Base-by-base conservation (phyloP, 2,329 filamentous ascomycete genomes). In the Niveomyces coronatus region DNA sequence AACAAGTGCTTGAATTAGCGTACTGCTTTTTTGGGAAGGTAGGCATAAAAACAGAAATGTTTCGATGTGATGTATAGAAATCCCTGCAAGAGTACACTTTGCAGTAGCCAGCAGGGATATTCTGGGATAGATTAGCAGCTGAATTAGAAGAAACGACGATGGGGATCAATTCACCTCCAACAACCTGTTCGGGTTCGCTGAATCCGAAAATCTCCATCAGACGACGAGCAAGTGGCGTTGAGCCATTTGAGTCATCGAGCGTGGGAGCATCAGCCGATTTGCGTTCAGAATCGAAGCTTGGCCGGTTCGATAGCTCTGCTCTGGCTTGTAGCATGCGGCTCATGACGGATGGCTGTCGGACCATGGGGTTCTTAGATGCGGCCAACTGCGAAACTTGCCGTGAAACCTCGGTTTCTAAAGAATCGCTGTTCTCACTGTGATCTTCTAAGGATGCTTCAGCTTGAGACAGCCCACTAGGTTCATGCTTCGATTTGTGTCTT, bases 11-110 rank as follows among this genome's bases (percentile, higher is more conserved):
- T 14, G 19, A 39, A 7, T 15, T 16, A 20, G 53, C 79, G 60
- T 67, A 84, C 82, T 36, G 82, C 77, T 68, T 91, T 94, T 67
- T 88, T 93, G 6, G 87, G 87, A n/a, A 96, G 71, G 55, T 95
- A 95, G 27, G 91, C 87, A 55, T 95, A 96, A 58, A 96, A 98
- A 62, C 88, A 95, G 44, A 96, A 83, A 55, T 98, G 91, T 49
- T 81, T 83, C 44, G 82, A 71, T 0, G 91, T 96, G 53, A 98
- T 85, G 62, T 96, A 96, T 72, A 98, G 81, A 56, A 91, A 95
- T 5, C 91, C 91, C 55, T 95, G 87, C 8, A 96, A 71, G 20
- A 96, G 67, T 31, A 94, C 86, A 53, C 83, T 94, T 56, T 95
- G 87, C 23, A 96, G 64, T 27, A 96, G 65, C 79, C 86, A 95